Base-by-base conservation (phyloP, 2,329 filamentous ascomycete genomes). In the Beauveria sp. region DNA sequence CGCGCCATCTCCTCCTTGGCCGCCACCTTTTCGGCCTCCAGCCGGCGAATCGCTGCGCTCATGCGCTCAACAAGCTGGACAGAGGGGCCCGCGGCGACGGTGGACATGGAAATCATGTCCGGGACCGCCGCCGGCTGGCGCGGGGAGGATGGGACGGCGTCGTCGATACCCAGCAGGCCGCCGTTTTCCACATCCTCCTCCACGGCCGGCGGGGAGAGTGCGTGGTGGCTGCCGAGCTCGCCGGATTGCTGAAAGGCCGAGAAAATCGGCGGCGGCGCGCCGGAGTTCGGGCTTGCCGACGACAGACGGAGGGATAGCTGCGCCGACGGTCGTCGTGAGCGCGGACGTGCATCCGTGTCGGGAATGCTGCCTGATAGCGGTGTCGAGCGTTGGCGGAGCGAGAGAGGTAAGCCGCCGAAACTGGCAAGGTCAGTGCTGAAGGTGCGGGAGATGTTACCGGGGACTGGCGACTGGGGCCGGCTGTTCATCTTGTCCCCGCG, bases 41-140 rank as follows among this genome's bases (percentile, higher is more conserved):
- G 80, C 6, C 93, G 86, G 10, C 95, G 89, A 50, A 99, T 93
- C 0, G 92, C 91, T 3, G 93, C 91, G 70, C 90, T 96, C 91
- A 99, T 96, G 58, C 93, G 86, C 75, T 98, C 95, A 18, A 99
- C 93, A 1, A 99, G 84, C 74, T 98, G 93, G 1, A 99, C 93
- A 0, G 89, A 93, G 0, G 95, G 95, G 0, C 95, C 95, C 0
- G 93, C 93, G 0, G 88, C 93, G 9, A 91, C 89, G 0, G 93
- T 97, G 1, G 92, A 96, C 7, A 91, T 90, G 2, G 91, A 96
- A 34, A 95, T 84, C 78, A 96, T 89, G 69, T 96, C 93, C 63
- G 90, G 83, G 7, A 88, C 85, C 62, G 87, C 86, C 1, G 88
- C 85, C 62, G 87, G 86, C 1, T 30, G 42, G 42, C 49, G 49